Base-by-base conservation (phyloP, 2,329 filamentous ascomycete genomes). In the Trichoderma sp. region DNA sequence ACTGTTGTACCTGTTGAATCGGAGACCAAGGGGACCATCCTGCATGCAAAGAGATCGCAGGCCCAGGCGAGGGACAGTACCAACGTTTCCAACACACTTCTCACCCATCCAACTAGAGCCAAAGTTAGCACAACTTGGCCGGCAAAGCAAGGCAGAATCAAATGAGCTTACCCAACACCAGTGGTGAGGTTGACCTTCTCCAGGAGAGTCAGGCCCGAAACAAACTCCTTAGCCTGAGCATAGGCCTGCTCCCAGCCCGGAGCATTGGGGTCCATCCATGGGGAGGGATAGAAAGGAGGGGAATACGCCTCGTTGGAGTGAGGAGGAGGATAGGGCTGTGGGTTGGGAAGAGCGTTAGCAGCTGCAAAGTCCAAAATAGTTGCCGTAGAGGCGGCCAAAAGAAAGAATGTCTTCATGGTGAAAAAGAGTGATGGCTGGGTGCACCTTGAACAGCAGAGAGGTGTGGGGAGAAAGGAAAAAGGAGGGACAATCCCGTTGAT, bases 121-220 rank as follows among this genome's bases (percentile, higher is more conserved):
- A 74, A 43, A 75, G 73, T 70, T 26, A 63, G 56, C 21, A 18
- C 32, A 53, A 18, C 26, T 26, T 3, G 28, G 18, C 12, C 24
- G 14, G 24, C 57, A 57, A n/a, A n/a, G 11, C 4, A 24, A 32
- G n/a, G 32, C 18, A 26, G 14, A 24, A 56, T 5, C 11, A 34
- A 30, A 21, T 9, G 21, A n/a, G 83, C 90, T 81, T 83, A 95
- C 88, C 94, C 94, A 74, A 92, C 89, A 80, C 95, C 95, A 0
- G 95, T 98, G 3, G 95, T 98, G 74, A 99, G 81, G 81, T 98
- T 98, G 81, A 98, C 94, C 84, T 97, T 98, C 81, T 98, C 95
- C 12, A 90, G 79, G 43, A 97, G 86, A 0, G 94, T 97, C 82
- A 97, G 83, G 79, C 94, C 90, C 11, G 91, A 92, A 60, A 98